Evolutionary conservation across 192 early-diverging fungal species (phyloP).

Genomic region (Mortierella alpina): DNA sequence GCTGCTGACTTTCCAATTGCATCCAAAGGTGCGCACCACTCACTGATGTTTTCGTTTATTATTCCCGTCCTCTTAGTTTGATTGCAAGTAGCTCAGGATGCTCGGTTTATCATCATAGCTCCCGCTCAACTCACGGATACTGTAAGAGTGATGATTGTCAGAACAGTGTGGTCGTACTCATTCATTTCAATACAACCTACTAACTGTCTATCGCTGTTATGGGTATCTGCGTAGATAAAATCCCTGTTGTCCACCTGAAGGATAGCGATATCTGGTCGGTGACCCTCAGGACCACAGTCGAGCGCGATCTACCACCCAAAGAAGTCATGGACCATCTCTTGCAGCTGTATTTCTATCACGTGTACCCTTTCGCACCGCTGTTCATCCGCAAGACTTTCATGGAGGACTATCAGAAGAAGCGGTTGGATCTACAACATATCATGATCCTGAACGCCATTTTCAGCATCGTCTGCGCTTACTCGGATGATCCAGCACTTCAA

Average conservation of each 20-base stretch:
- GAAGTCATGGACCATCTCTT: conserved; percentile 67
- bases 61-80: conserved; percentile 53
- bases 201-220: neutral
- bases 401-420: conserved; percentile 29
- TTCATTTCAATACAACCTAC: no score
- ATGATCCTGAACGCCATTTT: conserved; percentile 66
- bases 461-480: conserved; percentile 57
- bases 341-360: conserved; percentile 71
- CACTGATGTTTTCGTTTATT: neutral
- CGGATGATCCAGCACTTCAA: conserved; percentile 49
- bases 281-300: conserved; percentile 26
- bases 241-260: conserved; percentile 32
- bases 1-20: neutral
- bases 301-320: conserved; percentile 62
- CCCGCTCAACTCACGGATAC: conserved; percentile 59
- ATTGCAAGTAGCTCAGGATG: conserved; percentile 78
- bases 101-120: conserved; percentile 73
- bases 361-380: conserved; percentile 76
- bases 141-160: conserved; percentile 7
- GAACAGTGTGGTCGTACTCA: no score
- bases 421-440: conserved; percentile 42
- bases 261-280: conserved; percentile 38
- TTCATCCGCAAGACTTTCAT: conserved; percentile 65
- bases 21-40: neutral
- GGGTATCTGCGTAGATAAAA: conserved; percentile 2